Evolutionary conservation across 2,329 filamentous ascomycete genomes (phyloP).

Genomic region (Cercospora zeae-maydis): DNA sequence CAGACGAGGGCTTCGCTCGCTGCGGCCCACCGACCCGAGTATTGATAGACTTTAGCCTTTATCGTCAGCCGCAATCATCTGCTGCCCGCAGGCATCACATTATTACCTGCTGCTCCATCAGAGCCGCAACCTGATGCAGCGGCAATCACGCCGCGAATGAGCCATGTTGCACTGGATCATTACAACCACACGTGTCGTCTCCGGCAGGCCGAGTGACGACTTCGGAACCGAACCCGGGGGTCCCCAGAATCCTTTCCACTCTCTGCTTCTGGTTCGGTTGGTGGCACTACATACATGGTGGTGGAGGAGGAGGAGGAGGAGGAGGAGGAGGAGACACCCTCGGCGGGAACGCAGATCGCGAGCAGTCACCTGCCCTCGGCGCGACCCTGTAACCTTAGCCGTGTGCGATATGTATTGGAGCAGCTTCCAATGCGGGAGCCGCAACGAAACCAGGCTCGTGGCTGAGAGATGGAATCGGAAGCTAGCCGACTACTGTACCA

Average conservation of each 20-base stretch:
- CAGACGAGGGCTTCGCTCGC: conserved; percentile 7
- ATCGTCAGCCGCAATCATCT: conserved; percentile 6
- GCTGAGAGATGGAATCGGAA: not conserved
- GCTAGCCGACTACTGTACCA: not conserved
- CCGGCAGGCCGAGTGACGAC: not conserved
- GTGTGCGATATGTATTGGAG: not conserved
- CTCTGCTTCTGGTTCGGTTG: not conserved
- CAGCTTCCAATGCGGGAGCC: not conserved
- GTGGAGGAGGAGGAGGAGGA: too few relatives aligned
- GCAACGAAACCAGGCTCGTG: not conserved
- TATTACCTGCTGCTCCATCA: too few relatives aligned
- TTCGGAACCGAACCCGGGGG: conserved; percentile 1
- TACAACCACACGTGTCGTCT: conserved; percentile 12
- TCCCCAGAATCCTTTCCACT: not conserved
- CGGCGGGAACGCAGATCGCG: not conserved
- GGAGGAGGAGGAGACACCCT: not conserved
- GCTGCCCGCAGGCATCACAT: conserved; percentile 3
- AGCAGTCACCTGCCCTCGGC: not conserved
- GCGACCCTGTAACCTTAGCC: not conserved
- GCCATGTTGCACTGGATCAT: not conserved
- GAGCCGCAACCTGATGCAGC: conserved; percentile 4
- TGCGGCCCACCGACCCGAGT: not conserved
- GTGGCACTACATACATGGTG: conserved; percentile 2
- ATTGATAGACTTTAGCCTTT: conserved; percentile 18
- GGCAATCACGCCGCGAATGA: not conserved